Evolutionary conservation across 2,329 filamentous ascomycete genomes (phyloP), one percentile per base, ranked within the genome.

Genomic region (Capronia coronata): DNA sequence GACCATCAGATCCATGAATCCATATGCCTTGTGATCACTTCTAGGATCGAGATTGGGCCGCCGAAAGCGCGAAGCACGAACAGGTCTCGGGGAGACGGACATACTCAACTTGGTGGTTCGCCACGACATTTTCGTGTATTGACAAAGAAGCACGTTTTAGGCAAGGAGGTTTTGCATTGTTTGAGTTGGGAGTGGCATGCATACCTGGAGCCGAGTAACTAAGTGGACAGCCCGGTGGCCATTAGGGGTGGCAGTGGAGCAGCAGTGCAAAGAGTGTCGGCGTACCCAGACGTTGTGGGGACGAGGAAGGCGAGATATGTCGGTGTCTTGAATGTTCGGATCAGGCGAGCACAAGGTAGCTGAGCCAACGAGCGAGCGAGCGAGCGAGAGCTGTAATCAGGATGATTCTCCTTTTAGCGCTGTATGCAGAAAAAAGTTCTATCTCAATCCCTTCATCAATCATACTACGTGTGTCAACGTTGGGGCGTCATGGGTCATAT

Each of bases 1-100:
- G 47, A 75, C 72, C 32, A 74, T 75, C 58, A 71, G 72, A 38
- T 74, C 72, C 19, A 68, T 75, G 61, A 75, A 75, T 60, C 72
- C 72, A 40, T 75, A 72, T 60, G 72, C 72, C 51, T 63, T 75
- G 59, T 75, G 65, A 62, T 49, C 40, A 45, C 6, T 11, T 18
- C 16, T 6, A 39, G 3, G 16, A 41, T 11, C 6, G 14, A 18
- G 14, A 3, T 37, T 37, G 14, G 34, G 19, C 14, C 34, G 11
- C 7, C 11, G 30, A 34, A 11, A 34, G 30, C 10, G 13, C 13
- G 30, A 34, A 5, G 23, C 23, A 34, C 30, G 30, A 25, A 14
- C 16, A 32, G 13, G 13, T 8, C 42, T 49, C n/a, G 14, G 19
- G 16, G 32, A 44, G 30, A 18, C 22, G 21, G 8, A 18, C 34